Conservation (phyloP, 2,329 filamentous ascomycete genomes). For the Trichophyton simii region DNA sequence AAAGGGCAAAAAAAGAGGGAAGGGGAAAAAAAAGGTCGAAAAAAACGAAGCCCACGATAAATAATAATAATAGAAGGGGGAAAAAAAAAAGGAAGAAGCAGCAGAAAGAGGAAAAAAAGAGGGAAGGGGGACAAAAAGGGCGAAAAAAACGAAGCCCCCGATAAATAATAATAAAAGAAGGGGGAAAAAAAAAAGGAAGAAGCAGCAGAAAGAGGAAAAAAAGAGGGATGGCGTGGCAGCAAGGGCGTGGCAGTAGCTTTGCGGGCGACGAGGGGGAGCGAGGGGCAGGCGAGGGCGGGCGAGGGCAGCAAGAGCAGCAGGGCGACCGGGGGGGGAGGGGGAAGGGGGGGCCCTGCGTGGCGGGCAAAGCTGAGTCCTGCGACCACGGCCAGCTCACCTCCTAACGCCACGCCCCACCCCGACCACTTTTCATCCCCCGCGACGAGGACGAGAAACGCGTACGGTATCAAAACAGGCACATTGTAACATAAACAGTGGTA, state of each 20-base stretch:
- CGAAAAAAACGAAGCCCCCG: background rate
- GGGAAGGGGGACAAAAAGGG: background rate
- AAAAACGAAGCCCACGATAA: background rate
- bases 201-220: background rate
- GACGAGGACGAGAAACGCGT: background rate
- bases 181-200: background rate
- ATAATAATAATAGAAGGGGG: background rate
- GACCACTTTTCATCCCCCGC: background rate
- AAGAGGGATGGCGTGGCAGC: constrained; percentile 3
- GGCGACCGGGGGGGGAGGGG: background rate
- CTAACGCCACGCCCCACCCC: background rate
- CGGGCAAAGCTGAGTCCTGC: background rate
- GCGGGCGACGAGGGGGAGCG: background rate
- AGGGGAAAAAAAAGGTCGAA: background rate
- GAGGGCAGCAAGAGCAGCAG: background rate
- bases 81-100: background rate
- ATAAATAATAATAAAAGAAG: background rate
- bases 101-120: background rate
- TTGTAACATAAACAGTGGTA: too few species aligned
- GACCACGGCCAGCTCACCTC: background rate
- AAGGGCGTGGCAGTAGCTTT: background rate
- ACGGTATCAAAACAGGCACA: background rate
- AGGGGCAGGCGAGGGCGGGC: background rate
- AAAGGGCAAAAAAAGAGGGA: background rate
- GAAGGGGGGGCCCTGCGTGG: too few species aligned